A percentile compares a stretch with the other conserved stretches of the same genome.
phyloP scores from a whole-genome alignment of 148 eudicot genomes.

The Fagopyrum tataricum region DNA sequence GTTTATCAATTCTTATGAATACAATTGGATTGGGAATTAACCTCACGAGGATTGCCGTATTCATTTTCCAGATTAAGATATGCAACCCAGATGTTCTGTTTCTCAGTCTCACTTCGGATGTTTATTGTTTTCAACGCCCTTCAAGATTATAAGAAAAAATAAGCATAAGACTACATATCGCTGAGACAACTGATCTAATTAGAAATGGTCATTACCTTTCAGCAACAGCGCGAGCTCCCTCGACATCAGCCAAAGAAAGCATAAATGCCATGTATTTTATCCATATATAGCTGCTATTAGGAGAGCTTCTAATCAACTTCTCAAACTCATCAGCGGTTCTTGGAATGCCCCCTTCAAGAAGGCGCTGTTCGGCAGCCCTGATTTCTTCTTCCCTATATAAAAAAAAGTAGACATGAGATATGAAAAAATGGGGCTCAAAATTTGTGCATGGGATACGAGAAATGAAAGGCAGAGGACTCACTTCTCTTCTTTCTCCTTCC shows the following conservation, averaged over 20 bases:
- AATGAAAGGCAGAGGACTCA: conserved; percentile 7
- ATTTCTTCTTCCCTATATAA: conserved; percentile 65
- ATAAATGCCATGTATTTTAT: conserved; percentile 76
- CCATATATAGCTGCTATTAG: conserved; percentile 87
- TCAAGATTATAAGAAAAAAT: conserved; percentile 12
- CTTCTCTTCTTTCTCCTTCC: conserved; percentile 70
- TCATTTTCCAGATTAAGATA: conserved; percentile 88
- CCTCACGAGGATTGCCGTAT: conserved; percentile 82
- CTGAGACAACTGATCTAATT: background rate
- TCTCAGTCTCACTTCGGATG: conserved; percentile 71
- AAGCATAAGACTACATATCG: background rate
- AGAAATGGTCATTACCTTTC: conserved; percentile 49
- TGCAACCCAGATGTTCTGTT: conserved; percentile 88
- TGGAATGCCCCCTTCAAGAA: conserved; percentile 57
- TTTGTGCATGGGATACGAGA: background rate
- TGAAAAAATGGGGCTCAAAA: background rate
- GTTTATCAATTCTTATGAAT: background rate
- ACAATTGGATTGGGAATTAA: conserved; percentile 10
- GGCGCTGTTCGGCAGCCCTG: conserved; percentile 84
- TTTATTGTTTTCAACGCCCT: conserved; percentile 90
- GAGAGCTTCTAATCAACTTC: conserved; percentile 64
- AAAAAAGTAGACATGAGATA: background rate
- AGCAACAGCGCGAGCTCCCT: conserved; percentile 83
- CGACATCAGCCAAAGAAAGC: conserved; percentile 69
- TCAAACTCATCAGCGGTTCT: conserved; percentile 78